Conservation (phyloP, 2,329 filamentous ascomycete genomes). For the Nothomitra cinnamomea region DNA sequence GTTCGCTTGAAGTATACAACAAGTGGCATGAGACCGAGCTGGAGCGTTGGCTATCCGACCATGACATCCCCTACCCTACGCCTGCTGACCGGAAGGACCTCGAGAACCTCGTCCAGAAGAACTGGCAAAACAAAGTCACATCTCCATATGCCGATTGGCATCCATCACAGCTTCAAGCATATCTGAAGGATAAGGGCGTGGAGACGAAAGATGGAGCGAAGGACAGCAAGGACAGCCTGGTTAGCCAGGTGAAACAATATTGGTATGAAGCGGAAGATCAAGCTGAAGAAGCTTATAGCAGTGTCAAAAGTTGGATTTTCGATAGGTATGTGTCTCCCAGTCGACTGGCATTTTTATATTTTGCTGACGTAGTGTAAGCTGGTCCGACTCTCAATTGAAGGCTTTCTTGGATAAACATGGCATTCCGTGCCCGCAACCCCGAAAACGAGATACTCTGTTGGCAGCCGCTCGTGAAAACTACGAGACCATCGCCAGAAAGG, state of each 20-base stretch:
- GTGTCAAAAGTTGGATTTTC: conserved; percentile 79
- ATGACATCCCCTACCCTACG: conserved; percentile 79
- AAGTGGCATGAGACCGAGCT: conserved; percentile 98
- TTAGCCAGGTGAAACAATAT: conserved; percentile 49
- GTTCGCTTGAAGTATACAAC: conserved; percentile 59
- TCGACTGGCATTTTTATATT: conserved; percentile 3
- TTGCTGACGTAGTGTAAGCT: conserved; percentile 37
- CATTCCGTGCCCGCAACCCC: conserved; percentile 77
- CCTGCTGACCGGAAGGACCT: conserved; percentile 86
- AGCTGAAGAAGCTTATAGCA: conserved; percentile 51
- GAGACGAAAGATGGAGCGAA: conserved; percentile 50
- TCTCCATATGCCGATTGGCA: conserved; percentile 67
- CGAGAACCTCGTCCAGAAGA: conserved; percentile 73
- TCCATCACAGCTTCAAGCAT: conserved; percentile 45
- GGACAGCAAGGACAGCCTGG: conserved; percentile 49
- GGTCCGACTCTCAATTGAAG: conserved; percentile 88
- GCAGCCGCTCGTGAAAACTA: conserved; percentile 67
- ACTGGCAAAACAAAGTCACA: conserved; percentile 69
- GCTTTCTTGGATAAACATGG: conserved; percentile 76
- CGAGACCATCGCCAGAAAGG: conserved; percentile 55
- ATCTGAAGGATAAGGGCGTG: conserved; percentile 53
- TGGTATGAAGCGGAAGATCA: conserved; percentile 73
- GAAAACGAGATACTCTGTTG: conserved; percentile 67
- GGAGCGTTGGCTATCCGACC: conserved; percentile 87
- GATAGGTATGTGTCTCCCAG: conserved; percentile 40